Percentiles rank a stretch among this genome's conserved stretches.
phyloP scores from a whole-genome alignment of 2,329 filamentous ascomycete genomes.

The Aspergillus sp. region DNA sequence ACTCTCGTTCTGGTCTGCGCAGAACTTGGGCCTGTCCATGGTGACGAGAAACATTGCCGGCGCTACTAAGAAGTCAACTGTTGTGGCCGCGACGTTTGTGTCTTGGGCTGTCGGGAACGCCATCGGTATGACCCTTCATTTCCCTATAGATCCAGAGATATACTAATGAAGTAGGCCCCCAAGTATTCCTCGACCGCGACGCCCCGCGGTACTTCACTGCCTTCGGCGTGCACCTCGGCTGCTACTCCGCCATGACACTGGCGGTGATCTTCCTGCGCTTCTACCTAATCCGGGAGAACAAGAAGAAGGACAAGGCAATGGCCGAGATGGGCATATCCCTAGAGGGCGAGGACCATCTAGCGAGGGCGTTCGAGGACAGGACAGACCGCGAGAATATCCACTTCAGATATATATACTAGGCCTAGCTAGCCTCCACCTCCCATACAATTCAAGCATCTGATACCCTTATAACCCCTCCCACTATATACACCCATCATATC shows the following conservation, averaged over 20 bases:
- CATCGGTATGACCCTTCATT: slow-evolving; percentile 48
- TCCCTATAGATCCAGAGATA: not conserved
- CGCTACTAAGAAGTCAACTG: slow-evolving; percentile 71
- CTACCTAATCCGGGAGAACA: slow-evolving; percentile 61
- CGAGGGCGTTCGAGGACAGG: slow-evolving; percentile 63
- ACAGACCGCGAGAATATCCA: slow-evolving; percentile 64
- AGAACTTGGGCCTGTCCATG: slow-evolving; percentile 67
- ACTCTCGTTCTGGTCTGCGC: slow-evolving; percentile 74
- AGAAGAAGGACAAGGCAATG: slow-evolving; percentile 54
- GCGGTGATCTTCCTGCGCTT: slow-evolving; percentile 61
- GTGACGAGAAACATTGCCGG: slow-evolving; percentile 70
- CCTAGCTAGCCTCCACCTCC: not conserved
- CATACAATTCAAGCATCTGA: not conserved
- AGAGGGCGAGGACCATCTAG: slow-evolving; percentile 26
- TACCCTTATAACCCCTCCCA: not conserved
- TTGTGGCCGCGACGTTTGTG: slow-evolving; percentile 69
- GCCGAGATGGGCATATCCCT: slow-evolving; percentile 39
- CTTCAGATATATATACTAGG: slow-evolving; percentile 59
- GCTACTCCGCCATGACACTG: slow-evolving; percentile 63
- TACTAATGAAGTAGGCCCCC: slow-evolving; percentile 51
- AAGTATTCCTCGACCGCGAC: slow-evolving; percentile 64
- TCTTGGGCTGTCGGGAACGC: slow-evolving; percentile 70
- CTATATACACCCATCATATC: not conserved
- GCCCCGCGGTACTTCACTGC: slow-evolving; percentile 68
- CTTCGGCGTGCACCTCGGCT: slow-evolving; percentile 68